Evolutionary conservation across 2,329 filamentous ascomycete species (phyloP).

Genomic region (Calcarisporium arbuscula): DNA sequence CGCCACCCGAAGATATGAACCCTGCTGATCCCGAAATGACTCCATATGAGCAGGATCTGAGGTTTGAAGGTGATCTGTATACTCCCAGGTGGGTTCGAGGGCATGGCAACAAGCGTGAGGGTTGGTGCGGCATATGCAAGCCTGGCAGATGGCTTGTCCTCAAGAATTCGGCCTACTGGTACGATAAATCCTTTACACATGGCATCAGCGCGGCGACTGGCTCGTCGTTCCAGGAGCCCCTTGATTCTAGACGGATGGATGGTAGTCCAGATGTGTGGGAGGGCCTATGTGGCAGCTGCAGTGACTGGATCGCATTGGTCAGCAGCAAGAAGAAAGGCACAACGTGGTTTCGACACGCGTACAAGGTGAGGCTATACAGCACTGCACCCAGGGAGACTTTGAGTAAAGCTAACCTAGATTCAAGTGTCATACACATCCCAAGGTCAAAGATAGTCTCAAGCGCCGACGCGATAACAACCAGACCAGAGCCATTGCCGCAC

Average conservation of each 20-base stretch:
- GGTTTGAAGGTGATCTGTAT: slow-evolving; percentile 77
- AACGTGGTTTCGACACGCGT: slow-evolving; percentile 84
- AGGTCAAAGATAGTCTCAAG: slow-evolving; percentile 66
- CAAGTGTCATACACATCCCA: slow-evolving; percentile 67
- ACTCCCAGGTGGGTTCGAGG: slow-evolving; percentile 80
- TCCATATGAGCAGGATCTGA: slow-evolving; percentile 71
- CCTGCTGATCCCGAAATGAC: slow-evolving; percentile 68
- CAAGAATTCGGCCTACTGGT: slow-evolving; percentile 90
- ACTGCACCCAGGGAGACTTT: slow-evolving; percentile 6
- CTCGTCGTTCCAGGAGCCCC: slow-evolving; percentile 69
- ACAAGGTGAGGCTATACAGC: slow-evolving; percentile 56
- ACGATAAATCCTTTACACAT: slow-evolving; percentile 86
- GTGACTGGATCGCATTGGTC: slow-evolving; percentile 73
- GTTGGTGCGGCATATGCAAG: slow-evolving; percentile 86
- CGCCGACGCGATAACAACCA: slow-evolving; percentile 58
- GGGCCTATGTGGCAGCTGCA: slow-evolving; percentile 70
- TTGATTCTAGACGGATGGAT: slow-evolving; percentile 69
- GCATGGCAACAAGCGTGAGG: slow-evolving; percentile 80
- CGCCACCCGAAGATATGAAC: slow-evolving; percentile 76
- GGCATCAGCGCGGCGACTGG: slow-evolving; percentile 80
- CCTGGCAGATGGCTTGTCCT: slow-evolving; percentile 79
- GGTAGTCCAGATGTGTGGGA: slow-evolving; percentile 79
- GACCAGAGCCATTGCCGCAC: slow-evolving; percentile 32
- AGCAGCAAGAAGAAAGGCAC: slow-evolving; percentile 91
- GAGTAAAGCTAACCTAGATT: slow-evolving; percentile 14